Percentiles rank a stretch among this genome's conserved stretches.
Evolutionary conservation across 768 basidiomycete species (phyloP).

Genomic region (Amanita pallidorosea): DNA sequence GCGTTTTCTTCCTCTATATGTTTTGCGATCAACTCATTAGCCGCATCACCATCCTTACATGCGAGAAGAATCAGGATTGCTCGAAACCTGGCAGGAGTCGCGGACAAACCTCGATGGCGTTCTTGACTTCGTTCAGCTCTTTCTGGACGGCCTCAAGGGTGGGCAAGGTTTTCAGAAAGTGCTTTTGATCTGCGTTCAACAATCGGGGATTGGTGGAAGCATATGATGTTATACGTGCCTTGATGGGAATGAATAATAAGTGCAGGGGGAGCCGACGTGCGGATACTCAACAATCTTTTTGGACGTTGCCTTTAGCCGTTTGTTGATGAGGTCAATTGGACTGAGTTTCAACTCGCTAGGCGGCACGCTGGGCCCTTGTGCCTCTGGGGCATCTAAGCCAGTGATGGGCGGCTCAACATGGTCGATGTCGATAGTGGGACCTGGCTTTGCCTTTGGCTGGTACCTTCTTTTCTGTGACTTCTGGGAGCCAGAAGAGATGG

Average conservation of each 20-base stretch:
- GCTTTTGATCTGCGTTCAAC: slow-evolving; percentile 83
- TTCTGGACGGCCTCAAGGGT: slow-evolving; percentile 69
- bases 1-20: slow-evolving; percentile 45
- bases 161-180: slow-evolving; percentile 60
- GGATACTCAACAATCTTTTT: slow-evolving; percentile 70
- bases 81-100: background rate
- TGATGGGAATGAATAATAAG: slow-evolving; percentile 19
- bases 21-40: slow-evolving; percentile 42
- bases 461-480: slow-evolving; percentile 70
- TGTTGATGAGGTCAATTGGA: slow-evolving; percentile 70
- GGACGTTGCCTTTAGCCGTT: slow-evolving; percentile 62
- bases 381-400: slow-evolving; percentile 36
- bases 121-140: slow-evolving; percentile 78
- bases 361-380: slow-evolving; percentile 28
- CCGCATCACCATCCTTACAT: slow-evolving; percentile 52
- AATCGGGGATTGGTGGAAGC: slow-evolving; percentile 54
- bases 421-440: slow-evolving; percentile 11
- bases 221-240: slow-evolving; percentile 65
- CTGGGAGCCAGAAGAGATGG: slow-evolving; percentile 43
- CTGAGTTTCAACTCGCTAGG: slow-evolving; percentile 48
- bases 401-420: slow-evolving; percentile 36
- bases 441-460: slow-evolving; percentile 35
- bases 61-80: slow-evolving; percentile 22
- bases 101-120: slow-evolving; percentile 62
- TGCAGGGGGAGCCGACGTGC: background rate